A percentile compares a stretch with the other conserved stretches of the same genome.
These are phyloP conservation scores for Eucalyptus pauciflora DNA, from an alignment of 345 rosid species.

Conservation along the genomic window DNA sequence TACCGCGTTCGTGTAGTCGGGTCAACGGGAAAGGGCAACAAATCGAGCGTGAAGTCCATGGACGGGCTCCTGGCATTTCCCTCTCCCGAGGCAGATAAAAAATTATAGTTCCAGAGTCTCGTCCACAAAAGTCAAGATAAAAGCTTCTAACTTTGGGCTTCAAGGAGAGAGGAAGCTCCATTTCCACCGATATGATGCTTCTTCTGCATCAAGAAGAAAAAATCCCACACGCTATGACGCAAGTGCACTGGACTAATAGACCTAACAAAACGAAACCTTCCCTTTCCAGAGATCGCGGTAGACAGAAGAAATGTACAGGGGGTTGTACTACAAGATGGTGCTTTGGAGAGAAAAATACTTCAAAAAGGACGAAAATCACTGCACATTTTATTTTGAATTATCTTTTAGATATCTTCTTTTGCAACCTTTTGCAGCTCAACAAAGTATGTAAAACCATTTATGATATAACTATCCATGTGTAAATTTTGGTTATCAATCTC, in stretches of 20 bases:
- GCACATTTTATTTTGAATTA: neutral
- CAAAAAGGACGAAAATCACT: no score
- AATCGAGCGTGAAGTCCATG: neutral
- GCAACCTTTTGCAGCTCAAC: neutral
- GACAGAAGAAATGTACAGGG: neutral
- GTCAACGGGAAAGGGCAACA: neutral
- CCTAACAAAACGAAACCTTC: neutral
- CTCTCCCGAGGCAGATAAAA: neutral
- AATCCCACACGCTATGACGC: neutral
- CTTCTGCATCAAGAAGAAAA: neutral
- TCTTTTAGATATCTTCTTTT: neutral
- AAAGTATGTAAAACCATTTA: neutral
- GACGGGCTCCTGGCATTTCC: neutral
- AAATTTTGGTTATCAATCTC: neutral
- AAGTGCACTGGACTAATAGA: neutral
- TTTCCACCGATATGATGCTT: neutral
- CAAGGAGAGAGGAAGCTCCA: neutral
- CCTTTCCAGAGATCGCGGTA: neutral
- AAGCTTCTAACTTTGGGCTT: accelerated
- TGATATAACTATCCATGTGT: neutral
- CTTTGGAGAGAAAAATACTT: neutral
- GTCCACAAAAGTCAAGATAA: neutral
- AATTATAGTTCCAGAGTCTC: neutral
- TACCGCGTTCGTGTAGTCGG: neutral
- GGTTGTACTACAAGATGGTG: neutral